A percentile compares a stretch with the other conserved stretches of the same genome.
These are phyloP conservation scores for Multifurca ochricompacta DNA, from an alignment of 768 basidiomycete species.

Conservation along the genomic window DNA sequence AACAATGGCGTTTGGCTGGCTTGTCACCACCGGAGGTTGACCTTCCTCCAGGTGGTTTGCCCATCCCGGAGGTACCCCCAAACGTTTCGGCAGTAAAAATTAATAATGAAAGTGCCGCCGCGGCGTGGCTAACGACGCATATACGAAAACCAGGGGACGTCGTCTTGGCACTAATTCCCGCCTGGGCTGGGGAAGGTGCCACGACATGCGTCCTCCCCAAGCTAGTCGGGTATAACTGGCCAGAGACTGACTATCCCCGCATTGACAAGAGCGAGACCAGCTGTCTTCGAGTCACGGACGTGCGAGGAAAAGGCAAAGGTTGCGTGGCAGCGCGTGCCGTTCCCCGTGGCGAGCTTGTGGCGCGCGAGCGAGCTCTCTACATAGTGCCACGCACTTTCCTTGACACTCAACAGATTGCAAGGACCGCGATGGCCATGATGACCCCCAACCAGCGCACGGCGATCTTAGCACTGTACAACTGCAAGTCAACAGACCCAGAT, in stretches of 20 bases:
- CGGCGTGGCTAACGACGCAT: background rate
- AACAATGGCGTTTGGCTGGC: background rate
- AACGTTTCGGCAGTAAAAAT: background rate
- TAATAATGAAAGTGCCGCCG: background rate
- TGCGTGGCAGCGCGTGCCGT: slow-evolving; percentile 28
- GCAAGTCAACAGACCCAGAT: background rate
- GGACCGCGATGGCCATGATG: background rate
- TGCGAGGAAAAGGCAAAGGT: slow-evolving; percentile 25
- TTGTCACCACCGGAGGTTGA: background rate
- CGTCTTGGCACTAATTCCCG: background rate
- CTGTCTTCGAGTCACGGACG: background rate
- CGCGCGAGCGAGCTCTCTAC: slow-evolving; percentile 33
- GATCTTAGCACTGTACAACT: background rate
- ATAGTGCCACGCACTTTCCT: slow-evolving; percentile 16
- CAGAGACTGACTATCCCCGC: background rate
- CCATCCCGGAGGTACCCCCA: background rate
- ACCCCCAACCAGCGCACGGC: background rate
- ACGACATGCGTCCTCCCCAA: slow-evolving; percentile 1
- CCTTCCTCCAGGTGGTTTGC: background rate
- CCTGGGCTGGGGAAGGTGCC: background rate
- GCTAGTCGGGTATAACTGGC: background rate
- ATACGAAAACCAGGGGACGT: background rate
- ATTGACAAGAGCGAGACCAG: background rate
- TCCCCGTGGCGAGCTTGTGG: slow-evolving; percentile 28
- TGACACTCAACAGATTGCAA: background rate